A percentile compares a stretch with the other conserved stretches of the same genome.
These are phyloP conservation scores for Xylaria sp. DNA, from an alignment of 2,329 filamentous ascomycete species.

Conservation along the genomic window DNA sequence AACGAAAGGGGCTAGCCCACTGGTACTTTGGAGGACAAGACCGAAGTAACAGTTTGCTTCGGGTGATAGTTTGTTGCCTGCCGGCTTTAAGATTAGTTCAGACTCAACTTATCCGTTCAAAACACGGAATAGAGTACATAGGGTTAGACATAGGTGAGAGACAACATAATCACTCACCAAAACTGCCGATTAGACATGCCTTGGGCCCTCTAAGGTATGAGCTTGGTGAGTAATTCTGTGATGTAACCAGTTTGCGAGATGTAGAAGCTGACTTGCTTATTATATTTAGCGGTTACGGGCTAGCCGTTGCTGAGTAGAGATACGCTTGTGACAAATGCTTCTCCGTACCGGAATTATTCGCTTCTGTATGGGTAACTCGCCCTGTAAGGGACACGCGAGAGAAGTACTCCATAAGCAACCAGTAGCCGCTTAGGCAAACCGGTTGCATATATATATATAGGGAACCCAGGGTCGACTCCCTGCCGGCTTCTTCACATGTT, in stretches of 20 bases:
- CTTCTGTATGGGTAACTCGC: too few species aligned
- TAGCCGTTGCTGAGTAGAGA: too few species aligned
- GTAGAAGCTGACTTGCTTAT: too few species aligned
- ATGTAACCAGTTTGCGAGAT: background rate
- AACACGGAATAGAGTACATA: constrained; percentile 3
- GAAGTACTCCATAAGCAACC: too few species aligned
- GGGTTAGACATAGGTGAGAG: constrained; percentile 8
- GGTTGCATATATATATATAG: too few species aligned
- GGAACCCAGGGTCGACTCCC: too few species aligned
- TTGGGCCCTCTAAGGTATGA: background rate
- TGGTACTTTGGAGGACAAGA: constrained; percentile 14
- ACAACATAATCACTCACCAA: background rate
- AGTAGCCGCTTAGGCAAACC: too few species aligned
- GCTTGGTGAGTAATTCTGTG: background rate
- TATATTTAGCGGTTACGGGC: too few species aligned
- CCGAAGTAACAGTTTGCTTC: constrained; percentile 19
- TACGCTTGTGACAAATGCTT: too few species aligned
- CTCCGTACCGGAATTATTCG: too few species aligned
- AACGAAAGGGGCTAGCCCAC: background rate
- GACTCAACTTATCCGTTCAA: constrained; percentile 6
- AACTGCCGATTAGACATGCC: constrained; percentile 8
- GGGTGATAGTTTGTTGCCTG: constrained; percentile 5
- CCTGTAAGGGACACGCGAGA: too few species aligned
- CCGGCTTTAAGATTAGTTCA: background rate
- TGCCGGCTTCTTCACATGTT: constrained; percentile 1